Base-by-base conservation (phyloP, 345 rosid species). In the Adansonia digitata region DNA sequence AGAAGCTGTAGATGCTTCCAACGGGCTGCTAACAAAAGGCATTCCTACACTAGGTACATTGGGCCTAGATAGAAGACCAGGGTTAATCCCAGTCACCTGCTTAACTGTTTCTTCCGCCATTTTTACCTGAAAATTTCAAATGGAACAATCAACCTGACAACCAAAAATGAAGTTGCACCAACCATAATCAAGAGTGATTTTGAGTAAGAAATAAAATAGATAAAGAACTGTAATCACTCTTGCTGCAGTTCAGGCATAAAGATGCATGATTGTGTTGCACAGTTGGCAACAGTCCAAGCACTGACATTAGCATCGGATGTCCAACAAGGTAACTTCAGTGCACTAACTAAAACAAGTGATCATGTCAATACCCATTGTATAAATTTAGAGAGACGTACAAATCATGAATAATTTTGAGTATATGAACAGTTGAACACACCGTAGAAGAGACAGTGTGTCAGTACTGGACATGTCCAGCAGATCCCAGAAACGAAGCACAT, bases 31-130 rank as follows among this genome's bases (percentile, higher is more conserved):
- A 64, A 80, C 71, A 67, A 81, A 83, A 61, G 89, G 89, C 76
- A 81, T 80, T 53, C 80, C 82, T 15, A 68, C 75, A 74, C 59
- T 73, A 51, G 80, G 82, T 75, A 86, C 77, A 49, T 77, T 87
- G 27, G 93, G 76, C 81, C 88, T 82, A 57, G 89, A 82, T 6
- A 86, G 84, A 74, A 85, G 79, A 17, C 29, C 62, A 2, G 98
- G 98, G 80, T 90, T 91, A 81, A 88, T 81, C 77, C 98, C 98
- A 12, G 97, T 91, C 74, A 90, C 90, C 70, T 85, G 83, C 81
- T 94, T 94, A 8, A 94, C 97, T 5, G 94, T 92, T 84, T 94
- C 98, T 84, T 94, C 98, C 15, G 95, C 98, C 98, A 94, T 91
- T 87, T 92, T 92, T 55, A 94, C 98, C 97, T 94, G 86, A 37